Conservation (phyloP, 305 asterid species). For the Solanum chacoense region DNA sequence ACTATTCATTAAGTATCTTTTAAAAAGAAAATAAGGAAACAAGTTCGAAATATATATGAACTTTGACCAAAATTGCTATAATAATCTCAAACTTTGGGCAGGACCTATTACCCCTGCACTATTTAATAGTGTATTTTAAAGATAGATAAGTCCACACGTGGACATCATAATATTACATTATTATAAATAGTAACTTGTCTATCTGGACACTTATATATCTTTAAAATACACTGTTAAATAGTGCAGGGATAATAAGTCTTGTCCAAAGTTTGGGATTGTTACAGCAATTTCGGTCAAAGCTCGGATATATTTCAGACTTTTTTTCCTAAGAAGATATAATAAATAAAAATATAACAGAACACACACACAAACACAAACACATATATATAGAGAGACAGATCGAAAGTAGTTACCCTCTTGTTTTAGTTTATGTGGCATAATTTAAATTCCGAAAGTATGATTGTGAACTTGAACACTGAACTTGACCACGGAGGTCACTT, state of each 20-base stretch:
- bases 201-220: not conserved
- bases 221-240: not conserved
- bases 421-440: not conserved
- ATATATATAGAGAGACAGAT: too few relatives aligned
- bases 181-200: too few relatives aligned
- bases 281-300: not conserved
- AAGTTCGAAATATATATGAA: not conserved
- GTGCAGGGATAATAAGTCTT: not conserved
- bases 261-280: not conserved
- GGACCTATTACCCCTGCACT: not conserved
- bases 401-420: not conserved
- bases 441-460: not conserved
- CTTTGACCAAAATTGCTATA: not conserved
- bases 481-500: not conserved
- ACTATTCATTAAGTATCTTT: not conserved
- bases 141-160: too few relatives aligned
- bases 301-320: not conserved
- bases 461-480: not conserved
- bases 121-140: too few relatives aligned
- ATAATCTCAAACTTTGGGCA: not conserved
- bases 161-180: too few relatives aligned
- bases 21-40: not conserved
- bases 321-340: not conserved
- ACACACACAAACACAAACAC: too few relatives aligned
- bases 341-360: too few relatives aligned